Base-by-base conservation (phyloP, 495 filamentous ascomycete genomes). In the Pyrenopolyporus hunteri region DNA sequence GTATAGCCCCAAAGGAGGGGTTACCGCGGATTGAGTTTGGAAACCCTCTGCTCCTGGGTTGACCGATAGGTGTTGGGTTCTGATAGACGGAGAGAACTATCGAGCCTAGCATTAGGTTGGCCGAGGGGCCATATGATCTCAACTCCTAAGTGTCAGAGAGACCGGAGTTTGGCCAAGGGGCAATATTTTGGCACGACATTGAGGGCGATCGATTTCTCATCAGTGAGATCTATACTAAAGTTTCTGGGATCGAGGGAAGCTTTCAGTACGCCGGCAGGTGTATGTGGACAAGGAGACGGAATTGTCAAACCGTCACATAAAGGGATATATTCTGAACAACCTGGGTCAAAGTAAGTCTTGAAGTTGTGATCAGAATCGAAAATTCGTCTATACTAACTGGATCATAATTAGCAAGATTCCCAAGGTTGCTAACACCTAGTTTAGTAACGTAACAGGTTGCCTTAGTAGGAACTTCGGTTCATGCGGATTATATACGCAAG, bases 1-100 rank as follows among this genome's bases (percentile, higher is more conserved):
- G 61, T 70, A 86, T 84, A 88, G 82, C 87, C 90, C 89, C 89
- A 90, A 86, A 69, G 85, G 70, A 69, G 88, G 88, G 88, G 89
- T 89, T 64, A 69, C 72, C 60, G 69, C 71, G 48, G 78, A 80
- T 77, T 89, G 74, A 81, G 58, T 74, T 32, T 2, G 39, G 49
- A 25, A 56, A 69, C 76, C 67, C 63, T 67, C 59, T 68, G 46
- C 62, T 56, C 69, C 68, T 73, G 70, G 69, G 67, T 76, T 73
- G 59, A 72, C 72, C 19, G 10, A 46, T 48, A 46, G 58, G 50
- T 49, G 26, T 31, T 61, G 32, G 56, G 59, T 48, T 17, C 31
- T 39, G 23, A 11, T 37, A 39, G 42, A 46, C 39, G 31, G 23
- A 36, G 32, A 32, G 9, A 31, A 44, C 63, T 63, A 43, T 44